These are phyloP conservation scores for Phoma sp. DNA, from an alignment of 2,329 filamentous ascomycete species.

Conservation along the genomic window DNA sequence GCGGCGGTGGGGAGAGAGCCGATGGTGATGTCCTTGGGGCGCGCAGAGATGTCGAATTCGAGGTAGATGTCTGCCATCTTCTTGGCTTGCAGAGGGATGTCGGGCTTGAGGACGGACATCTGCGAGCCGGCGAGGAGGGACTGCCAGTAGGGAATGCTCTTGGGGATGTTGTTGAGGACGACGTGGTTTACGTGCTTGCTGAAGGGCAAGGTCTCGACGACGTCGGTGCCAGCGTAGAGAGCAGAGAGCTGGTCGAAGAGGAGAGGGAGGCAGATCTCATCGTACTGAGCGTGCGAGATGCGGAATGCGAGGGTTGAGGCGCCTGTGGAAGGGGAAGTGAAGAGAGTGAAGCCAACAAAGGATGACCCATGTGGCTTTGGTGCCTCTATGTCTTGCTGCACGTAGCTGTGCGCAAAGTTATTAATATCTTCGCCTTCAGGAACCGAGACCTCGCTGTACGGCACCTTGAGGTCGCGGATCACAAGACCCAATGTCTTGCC, in stretches of 20 bases:
- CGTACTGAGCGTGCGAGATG: constrained; percentile 74
- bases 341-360: constrained; percentile 53
- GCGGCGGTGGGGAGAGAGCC: constrained; percentile 72
- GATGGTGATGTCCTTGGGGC: constrained; percentile 64
- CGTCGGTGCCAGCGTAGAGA: constrained; percentile 54
- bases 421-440: constrained; percentile 59
- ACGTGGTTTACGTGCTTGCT: constrained; percentile 56
- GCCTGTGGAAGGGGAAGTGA: constrained; percentile 66
- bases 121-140: constrained; percentile 64
- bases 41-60: constrained; percentile 50
- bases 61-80: constrained; percentile 39
- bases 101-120: constrained; percentile 52
- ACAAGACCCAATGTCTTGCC: constrained; percentile 65
- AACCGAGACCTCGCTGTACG: constrained; percentile 51
- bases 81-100: constrained; percentile 38
- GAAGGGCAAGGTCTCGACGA: constrained; percentile 51
- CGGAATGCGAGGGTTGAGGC: constrained; percentile 63
- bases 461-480: constrained; percentile 60
- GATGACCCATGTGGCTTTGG: constrained; percentile 64
- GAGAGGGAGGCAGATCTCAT: constrained; percentile 71
- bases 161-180: constrained; percentile 49
- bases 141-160: constrained; percentile 67
- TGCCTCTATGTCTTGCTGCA: constrained; percentile 63
- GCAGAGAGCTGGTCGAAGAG: constrained; percentile 67
- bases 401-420: constrained; percentile 62